Percentiles rank a stretch among this genome's conserved stretches.
These are phyloP conservation scores for Golubevia pallescens DNA, from an alignment of 1,284 basidiomycete genomes.

Conservation along the genomic window DNA sequence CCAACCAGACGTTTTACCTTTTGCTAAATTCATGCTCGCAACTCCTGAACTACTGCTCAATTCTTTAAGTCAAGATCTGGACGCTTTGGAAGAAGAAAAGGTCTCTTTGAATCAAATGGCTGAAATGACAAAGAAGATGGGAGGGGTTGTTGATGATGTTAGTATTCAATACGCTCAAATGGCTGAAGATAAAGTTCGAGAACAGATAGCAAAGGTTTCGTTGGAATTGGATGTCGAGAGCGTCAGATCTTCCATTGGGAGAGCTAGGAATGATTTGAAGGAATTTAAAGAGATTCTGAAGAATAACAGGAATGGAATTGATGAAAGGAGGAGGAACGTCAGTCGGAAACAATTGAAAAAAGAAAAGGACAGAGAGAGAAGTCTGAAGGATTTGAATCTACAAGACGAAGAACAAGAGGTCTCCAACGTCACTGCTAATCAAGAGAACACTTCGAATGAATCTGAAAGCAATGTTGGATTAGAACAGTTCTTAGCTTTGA, in stretches of 20 bases:
- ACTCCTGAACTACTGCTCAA: constrained; percentile 71
- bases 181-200: constrained; percentile 44
- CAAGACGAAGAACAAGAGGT: not conserved
- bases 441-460: not conserved
- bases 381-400: constrained; percentile 20
- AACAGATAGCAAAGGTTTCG: constrained; percentile 46
- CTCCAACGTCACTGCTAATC: constrained; percentile 7
- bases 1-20: constrained; percentile 86
- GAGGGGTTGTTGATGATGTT: constrained; percentile 25
- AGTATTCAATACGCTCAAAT: constrained; percentile 46
- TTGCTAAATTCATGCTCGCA: constrained; percentile 94
- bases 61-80: constrained; percentile 41
- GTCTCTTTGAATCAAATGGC: constrained; percentile 9
- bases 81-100: constrained; percentile 37
- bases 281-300: constrained; percentile 22
- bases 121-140: constrained; percentile 13
- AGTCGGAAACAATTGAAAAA: constrained; percentile 18
- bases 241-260: constrained; percentile 35
- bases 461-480: constrained; percentile 21
- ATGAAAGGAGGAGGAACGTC: constrained; percentile 18
- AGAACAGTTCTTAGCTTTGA: constrained; percentile 20
- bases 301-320: constrained; percentile 17
- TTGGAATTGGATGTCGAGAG: constrained; percentile 40
- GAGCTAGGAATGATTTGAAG: constrained; percentile 35
- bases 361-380: constrained; percentile 19